Evolutionary conservation across 805 yeast species (phyloP), one percentile per base, ranked within the genome.

Genomic region (Teunomyces gatunensis): DNA sequence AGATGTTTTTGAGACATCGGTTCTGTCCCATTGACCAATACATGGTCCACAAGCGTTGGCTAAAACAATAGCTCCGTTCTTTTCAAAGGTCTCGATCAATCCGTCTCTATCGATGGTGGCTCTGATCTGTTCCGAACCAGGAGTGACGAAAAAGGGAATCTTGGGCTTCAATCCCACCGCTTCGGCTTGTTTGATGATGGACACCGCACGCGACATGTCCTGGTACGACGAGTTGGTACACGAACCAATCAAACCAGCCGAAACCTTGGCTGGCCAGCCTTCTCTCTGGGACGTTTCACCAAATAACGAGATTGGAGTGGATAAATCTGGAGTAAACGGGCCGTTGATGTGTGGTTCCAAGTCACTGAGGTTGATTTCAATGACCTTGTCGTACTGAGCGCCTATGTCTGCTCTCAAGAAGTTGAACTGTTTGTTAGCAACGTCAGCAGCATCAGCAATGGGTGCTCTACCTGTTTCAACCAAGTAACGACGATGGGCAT

Each of bases 41-140:
- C 98, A 91, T 67, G 98, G 98, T 65, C 98, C 98, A 80, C 98
- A 92, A 50, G 98, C 98, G 68, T 92, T 92, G 52, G 98, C 97
- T 66, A 92, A 78, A 47, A 92, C 97, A 52, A 85, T 80, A 68
- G 96, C 98, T 59, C 97, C 97, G 61, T 86, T 87, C 63, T 89
- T 89, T 65, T 85, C 83, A 73, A 92, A 90, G 57, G 94, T 86
- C 59, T 85, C 77, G 59, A 92, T 82, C 70, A 87, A 85, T 53
- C 98, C 97, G 70, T 92, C 98, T 72, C 96, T 86, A 68, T 86
- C 97, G 69, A 92, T 92, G 56, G 98, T 92, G 56, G 98, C 97
- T 77, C 98, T 88, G 58, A 92, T 87, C 77, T 92, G 97, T 78
- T 92, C 98, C 49, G 97, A 89, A 73, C 98, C 98, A 64, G 98